A percentile compares a stretch with the other conserved stretches of the same genome.
These are phyloP conservation scores for Exophiala xenobiotica DNA, from an alignment of 2,329 filamentous ascomycete species.

Conservation along the genomic window DNA sequence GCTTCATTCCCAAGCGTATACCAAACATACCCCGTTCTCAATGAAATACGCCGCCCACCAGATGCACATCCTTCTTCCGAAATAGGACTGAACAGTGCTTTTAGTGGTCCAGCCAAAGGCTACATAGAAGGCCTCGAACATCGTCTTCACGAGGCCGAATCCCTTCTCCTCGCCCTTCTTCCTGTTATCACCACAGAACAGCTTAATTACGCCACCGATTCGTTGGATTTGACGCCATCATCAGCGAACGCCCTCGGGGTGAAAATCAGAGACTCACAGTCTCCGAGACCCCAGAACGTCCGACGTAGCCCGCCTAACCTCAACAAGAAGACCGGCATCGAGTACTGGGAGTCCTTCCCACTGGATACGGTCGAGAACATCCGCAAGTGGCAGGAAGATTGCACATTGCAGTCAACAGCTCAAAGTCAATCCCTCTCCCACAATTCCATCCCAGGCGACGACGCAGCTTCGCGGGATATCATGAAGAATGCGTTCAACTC, in stretches of 20 bases:
- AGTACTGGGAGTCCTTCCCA: constrained; percentile 42
- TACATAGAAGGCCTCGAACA: constrained; percentile 47
- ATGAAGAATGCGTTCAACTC: neutral
- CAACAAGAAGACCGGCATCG: constrained; percentile 36
- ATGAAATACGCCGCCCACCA: too few species aligned
- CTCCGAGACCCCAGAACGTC: constrained; percentile 17
- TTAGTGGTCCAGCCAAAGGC: constrained; percentile 48
- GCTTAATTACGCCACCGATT: constrained; percentile 32
- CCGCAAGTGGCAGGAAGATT: constrained; percentile 39
- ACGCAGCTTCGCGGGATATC: neutral
- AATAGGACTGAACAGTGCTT: neutral
- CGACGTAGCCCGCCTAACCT: constrained; percentile 25
- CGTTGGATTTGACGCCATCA: constrained; percentile 6
- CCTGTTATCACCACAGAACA: constrained; percentile 37
- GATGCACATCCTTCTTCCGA: too few species aligned
- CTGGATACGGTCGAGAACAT: constrained; percentile 37
- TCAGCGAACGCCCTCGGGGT: constrained; percentile 3
- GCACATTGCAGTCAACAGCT: constrained; percentile 20
- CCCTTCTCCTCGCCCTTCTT: constrained; percentile 40
- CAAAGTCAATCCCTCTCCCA: constrained; percentile 7
- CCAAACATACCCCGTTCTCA: neutral
- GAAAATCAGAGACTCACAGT: constrained; percentile 24
- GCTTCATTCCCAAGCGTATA: neutral
- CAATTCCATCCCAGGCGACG: constrained; percentile 13
- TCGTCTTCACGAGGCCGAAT: constrained; percentile 45